Conservation (phyloP, 2,329 filamentous ascomycete genomes). For the Scytalidium sp. region DNA sequence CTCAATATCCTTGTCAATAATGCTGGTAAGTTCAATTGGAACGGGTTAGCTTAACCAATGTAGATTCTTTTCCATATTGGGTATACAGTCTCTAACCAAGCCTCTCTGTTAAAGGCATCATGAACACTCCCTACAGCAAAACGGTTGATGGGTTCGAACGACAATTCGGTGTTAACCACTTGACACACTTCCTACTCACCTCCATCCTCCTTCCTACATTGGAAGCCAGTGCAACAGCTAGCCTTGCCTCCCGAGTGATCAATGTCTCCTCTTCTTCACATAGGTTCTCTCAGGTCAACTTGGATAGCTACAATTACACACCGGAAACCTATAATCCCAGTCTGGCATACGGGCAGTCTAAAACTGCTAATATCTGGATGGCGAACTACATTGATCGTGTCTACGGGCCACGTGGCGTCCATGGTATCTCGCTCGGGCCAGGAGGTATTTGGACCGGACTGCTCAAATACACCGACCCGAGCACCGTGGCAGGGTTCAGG, state of each 20-base stretch:
- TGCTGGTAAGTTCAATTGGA: constrained; percentile 11
- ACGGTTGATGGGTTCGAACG: constrained; percentile 47
- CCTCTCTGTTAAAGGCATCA: constrained; percentile 6
- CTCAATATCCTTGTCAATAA: constrained; percentile 29
- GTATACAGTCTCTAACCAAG: not conserved
- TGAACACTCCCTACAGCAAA: constrained; percentile 18
- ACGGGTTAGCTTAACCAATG: no score
- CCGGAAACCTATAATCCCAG: constrained; percentile 30
- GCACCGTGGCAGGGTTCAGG: constrained; percentile 10
- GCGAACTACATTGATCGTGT: constrained; percentile 43
- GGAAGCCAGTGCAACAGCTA: constrained; percentile 33
- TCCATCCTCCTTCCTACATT: constrained; percentile 43
- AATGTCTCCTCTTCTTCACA: constrained; percentile 42
- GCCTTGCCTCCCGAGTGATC: constrained; percentile 45
- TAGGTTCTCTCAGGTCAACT: constrained; percentile 38
- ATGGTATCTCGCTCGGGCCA: constrained; percentile 38
- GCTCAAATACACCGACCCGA: constrained; percentile 13
- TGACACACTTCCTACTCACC: constrained; percentile 53
- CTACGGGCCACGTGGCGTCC: constrained; percentile 36
- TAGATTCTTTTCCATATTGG: no score
- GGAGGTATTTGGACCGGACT: constrained; percentile 35
- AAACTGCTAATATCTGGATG: constrained; percentile 44
- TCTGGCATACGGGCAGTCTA: constrained; percentile 38
- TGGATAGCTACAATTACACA: constrained; percentile 29
- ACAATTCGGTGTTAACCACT: constrained; percentile 51